Base-by-base conservation (phyloP, 345 rosid species). In the Salix arbutifolia region DNA sequence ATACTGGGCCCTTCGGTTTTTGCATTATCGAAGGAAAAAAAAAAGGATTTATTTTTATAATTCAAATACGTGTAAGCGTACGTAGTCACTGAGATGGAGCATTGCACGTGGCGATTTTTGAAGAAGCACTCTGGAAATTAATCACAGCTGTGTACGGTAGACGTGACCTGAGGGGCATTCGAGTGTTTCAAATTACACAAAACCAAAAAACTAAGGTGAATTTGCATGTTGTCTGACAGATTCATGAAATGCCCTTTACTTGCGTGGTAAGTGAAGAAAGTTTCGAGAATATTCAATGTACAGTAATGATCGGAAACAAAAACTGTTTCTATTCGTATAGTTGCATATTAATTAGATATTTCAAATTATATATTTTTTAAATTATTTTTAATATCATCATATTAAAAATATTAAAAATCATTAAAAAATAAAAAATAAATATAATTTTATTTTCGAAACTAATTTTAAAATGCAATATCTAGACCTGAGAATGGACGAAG, bases 181-280 rank as follows among this genome's bases (percentile, higher is more conserved):
- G 23, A 37, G 67, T 18, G 52, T 21, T 77, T 71, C 75, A 48
- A 64, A 58, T 19, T 65, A 35, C 56, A 56, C 67, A 56, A 17
- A 52, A 12, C 53, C 17, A 4, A 52, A 17, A 48, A 38, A 18
- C 7, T 65, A 33, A 77, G 28, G 71, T 65, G 65, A 71, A 64
- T 48, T 30, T 73, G 76, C 62, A 67, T 67, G 23, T 18, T 74
- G 82, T 74, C 78, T 67, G 37, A 53, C 48, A 28, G 6, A 58
- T 58, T 52, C 26, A 38, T 26, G 65, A 72, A 76, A 76, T 69
- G 68, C 50, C 69, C 76, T 76, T 71, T 80, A 67, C 80, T 76
- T 80, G 69, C 35, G 69, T 46, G 65, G 73, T 33, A 80, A 76
- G 83, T 76, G 79, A 80, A 80, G 76, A 71, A 30, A 52, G 23